Percentiles rank a stretch among this genome's conserved stretches.
These are phyloP conservation scores for Arthrobotrys pseudoclavata DNA, from an alignment of 2,329 filamentous ascomycete genomes.

Conservation along the genomic window DNA sequence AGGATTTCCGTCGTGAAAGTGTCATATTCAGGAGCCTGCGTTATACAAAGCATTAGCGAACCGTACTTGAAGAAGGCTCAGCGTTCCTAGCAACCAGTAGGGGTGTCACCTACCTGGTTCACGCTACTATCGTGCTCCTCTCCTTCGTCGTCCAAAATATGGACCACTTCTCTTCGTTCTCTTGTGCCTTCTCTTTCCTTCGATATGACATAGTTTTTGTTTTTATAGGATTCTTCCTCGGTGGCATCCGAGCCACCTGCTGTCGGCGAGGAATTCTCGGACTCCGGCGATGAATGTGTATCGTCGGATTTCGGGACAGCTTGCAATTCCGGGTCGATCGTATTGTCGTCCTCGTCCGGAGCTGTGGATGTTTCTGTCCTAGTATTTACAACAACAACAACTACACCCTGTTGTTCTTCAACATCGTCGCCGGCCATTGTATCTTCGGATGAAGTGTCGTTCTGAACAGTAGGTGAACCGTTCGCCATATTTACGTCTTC, in stretches of 20 bases:
- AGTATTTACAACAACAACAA: slow-evolving; percentile 1
- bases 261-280: slow-evolving; percentile 43
- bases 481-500: slow-evolving; percentile 54
- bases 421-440: slow-evolving; percentile 53
- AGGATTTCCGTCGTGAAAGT: slow-evolving; percentile 48
- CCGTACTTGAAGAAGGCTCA: neutral
- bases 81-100: neutral
- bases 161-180: slow-evolving; percentile 14
- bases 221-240: slow-evolving; percentile 53
- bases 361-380: slow-evolving; percentile 14
- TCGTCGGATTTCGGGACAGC: slow-evolving; percentile 41
- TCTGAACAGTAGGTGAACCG: slow-evolving; percentile 24
- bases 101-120: slow-evolving; percentile 19
- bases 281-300: slow-evolving; percentile 39
- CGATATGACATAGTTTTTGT: slow-evolving; percentile 58
- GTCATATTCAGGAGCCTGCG: slow-evolving; percentile 34
- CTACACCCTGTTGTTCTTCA: slow-evolving; percentile 10
- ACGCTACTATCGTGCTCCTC: slow-evolving; percentile 25
- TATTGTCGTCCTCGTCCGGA: slow-evolving; percentile 22
- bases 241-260: slow-evolving; percentile 41
- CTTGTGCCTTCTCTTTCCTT: slow-evolving; percentile 32
- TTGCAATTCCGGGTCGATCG: slow-evolving; percentile 28
- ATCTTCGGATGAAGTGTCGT: slow-evolving; percentile 47
- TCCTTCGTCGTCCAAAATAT: slow-evolving; percentile 37
- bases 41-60: neutral